Evolutionary conservation across 371 early-diverging fungal species (phyloP).

Genomic region (Zychaea mexicana): DNA sequence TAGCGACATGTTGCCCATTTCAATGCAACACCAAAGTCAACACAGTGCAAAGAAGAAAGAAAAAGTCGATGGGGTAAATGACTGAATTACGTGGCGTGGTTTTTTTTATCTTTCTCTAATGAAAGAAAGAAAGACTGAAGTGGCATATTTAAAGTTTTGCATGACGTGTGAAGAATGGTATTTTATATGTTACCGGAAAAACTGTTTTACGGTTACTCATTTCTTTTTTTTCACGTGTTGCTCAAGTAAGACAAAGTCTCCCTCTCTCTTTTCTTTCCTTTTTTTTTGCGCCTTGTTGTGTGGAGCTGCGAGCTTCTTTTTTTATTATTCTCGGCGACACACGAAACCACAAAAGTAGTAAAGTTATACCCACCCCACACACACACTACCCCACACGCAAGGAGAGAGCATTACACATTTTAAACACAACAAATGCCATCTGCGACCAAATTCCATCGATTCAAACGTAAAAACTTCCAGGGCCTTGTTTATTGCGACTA

Average conservation of each 20-base stretch:
- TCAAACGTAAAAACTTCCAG: constrained; percentile 49
- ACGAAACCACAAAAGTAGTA: too few relatives aligned
- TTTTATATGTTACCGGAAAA: background rate
- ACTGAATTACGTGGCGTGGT: too few relatives aligned
- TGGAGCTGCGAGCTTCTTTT: too few relatives aligned
- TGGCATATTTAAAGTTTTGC: background rate
- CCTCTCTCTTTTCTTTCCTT: background rate
- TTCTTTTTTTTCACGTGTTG: background rate
- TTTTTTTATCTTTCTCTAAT: background rate
- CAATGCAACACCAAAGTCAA: too few relatives aligned
- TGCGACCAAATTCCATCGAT: constrained; percentile 41
- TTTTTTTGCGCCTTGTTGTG: background rate
- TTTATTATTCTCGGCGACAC: background rate
- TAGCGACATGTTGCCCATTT: too few relatives aligned
- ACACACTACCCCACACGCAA: background rate
- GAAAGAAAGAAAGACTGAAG: background rate
- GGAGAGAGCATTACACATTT: background rate
- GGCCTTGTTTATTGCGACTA: constrained; percentile 63
- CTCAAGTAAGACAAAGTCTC: background rate
- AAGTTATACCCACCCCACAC: background rate
- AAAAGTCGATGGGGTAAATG: too few relatives aligned
- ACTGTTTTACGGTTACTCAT: too few relatives aligned
- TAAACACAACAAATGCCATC: constrained; percentile 21
- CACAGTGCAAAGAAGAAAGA: too few relatives aligned
- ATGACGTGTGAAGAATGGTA: background rate